phyloP scores from a whole-genome alignment of 305 asterid genomes.

The Rubia occidens region DNA sequence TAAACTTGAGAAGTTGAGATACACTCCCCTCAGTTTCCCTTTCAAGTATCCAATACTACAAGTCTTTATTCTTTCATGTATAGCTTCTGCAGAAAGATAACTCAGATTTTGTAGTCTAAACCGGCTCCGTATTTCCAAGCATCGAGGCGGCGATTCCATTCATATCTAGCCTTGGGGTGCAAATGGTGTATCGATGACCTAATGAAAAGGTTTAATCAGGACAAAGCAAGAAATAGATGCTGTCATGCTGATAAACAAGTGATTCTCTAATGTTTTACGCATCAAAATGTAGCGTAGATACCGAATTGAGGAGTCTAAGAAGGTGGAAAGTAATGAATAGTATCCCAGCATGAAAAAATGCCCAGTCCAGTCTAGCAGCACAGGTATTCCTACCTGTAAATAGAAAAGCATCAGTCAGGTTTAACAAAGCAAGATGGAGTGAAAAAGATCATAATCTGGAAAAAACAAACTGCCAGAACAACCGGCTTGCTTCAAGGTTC shows the following conservation, averaged over 20 bases:
- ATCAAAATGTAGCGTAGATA: slow-evolving; percentile 16
- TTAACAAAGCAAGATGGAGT: neutral
- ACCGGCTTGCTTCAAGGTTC: neutral
- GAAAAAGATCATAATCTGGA: neutral
- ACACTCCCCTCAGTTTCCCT: too few relatives aligned
- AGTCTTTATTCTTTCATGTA: neutral
- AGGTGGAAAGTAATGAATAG: slow-evolving; percentile 69
- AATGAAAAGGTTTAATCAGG: neutral
- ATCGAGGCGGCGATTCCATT: slow-evolving; percentile 70
- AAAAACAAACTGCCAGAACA: neutral
- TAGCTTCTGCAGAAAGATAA: neutral
- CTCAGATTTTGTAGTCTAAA: slow-evolving; percentile 50
- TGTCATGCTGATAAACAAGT: neutral
- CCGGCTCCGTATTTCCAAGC: slow-evolving; percentile 99
- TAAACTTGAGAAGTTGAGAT: slow-evolving; percentile 2
- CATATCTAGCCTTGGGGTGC: slow-evolving; percentile 47
- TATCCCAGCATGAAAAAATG: slow-evolving; percentile 84
- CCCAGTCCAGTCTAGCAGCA: slow-evolving; percentile 72
- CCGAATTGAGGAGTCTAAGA: slow-evolving; percentile 64
- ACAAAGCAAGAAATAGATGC: neutral
- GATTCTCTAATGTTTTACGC: neutral
- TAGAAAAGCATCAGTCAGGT: neutral
- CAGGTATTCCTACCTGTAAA: slow-evolving; percentile 69
- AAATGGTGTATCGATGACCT: slow-evolving; percentile 52
- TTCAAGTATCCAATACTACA: neutral